Conservation (phyloP, 495 filamentous ascomycete species). For the Bathelium albidoporum region DNA sequence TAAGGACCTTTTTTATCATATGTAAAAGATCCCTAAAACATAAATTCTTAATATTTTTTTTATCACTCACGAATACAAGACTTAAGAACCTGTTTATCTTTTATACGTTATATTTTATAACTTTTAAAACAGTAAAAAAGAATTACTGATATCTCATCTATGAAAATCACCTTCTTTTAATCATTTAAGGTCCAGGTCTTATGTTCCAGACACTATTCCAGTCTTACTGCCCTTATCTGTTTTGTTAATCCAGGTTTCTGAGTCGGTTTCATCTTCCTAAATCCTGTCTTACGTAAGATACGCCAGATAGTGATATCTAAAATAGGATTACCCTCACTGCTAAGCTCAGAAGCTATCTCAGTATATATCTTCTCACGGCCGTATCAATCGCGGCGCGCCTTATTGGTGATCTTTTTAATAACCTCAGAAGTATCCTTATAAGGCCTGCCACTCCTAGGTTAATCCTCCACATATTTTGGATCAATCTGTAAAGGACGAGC, state of each 20-base stretch:
- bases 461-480: background rate
- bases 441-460: background rate
- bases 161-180: conserved; percentile 9
- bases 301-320: background rate
- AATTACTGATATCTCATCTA: conserved; percentile 6
- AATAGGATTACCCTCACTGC: background rate
- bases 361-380: background rate
- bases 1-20: conserved; percentile 11
- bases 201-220: conserved; percentile 11
- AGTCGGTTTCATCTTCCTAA: conserved; percentile 17
- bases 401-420: background rate
- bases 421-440: background rate
- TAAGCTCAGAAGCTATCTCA: background rate
- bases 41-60: conserved; percentile 5
- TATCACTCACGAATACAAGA: background rate
- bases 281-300: background rate
- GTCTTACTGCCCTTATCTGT: conserved; percentile 12
- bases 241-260: conserved; percentile 17
- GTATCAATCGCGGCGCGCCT: background rate
- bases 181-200: conserved; percentile 15
- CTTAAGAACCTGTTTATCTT: background rate
- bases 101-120: background rate
- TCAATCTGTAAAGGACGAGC: background rate
- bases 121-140: background rate
- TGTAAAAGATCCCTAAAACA: conserved; percentile 8